Base-by-base conservation (phyloP, 768 basidiomycete species). In the Hericium coralloides region DNA sequence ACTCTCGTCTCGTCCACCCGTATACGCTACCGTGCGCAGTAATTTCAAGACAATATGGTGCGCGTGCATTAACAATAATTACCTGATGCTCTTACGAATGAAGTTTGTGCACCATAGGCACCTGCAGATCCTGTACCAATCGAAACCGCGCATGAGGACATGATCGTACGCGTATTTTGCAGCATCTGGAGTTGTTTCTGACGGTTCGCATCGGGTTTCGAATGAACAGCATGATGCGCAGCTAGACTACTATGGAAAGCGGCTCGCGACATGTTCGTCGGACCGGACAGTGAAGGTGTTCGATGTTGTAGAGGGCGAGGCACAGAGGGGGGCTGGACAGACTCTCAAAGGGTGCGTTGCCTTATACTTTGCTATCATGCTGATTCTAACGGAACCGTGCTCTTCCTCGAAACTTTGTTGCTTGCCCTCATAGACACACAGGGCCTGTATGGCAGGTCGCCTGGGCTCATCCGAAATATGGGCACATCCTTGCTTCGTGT, bases 381-480 rank as follows among this genome's bases (percentile, higher is more conserved):
- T 2, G 43, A n/a, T 18, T 45, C 17, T 20, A 17, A 45, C 20
- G 2, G 43, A 7, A 50, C 25, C 25, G 3, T 23, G 23, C 15
- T 6, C 14, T 15, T 39, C 31, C 3, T 26, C n/a, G 17, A 23
- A 38, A 25, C 36, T 31, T 8, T 38, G 36, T 23, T 45, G 8
- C 55, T 52, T 5, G 38, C 54, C 47, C 51, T 20, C 31, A 6
- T 60, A 97, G 95, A 41, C 97, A 98, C 72, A 91, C 90, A 3
- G 95, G 95, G 10, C 95, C 97, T 7, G 94, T 99, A 38, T 98
- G 95, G 95, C 93, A 95, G 65, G 87, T 99, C 52, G 83, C 94
- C 22, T 99, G 97, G 97, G 95, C 91, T 2, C 95, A 99, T 65
- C 97, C 97, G 23, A 97, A 93, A 70, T 99, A 89, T 65, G 97